These are phyloP conservation scores for Hypoxylon rickii DNA, from an alignment of 495 filamentous ascomycete species.

Conservation along the genomic window DNA sequence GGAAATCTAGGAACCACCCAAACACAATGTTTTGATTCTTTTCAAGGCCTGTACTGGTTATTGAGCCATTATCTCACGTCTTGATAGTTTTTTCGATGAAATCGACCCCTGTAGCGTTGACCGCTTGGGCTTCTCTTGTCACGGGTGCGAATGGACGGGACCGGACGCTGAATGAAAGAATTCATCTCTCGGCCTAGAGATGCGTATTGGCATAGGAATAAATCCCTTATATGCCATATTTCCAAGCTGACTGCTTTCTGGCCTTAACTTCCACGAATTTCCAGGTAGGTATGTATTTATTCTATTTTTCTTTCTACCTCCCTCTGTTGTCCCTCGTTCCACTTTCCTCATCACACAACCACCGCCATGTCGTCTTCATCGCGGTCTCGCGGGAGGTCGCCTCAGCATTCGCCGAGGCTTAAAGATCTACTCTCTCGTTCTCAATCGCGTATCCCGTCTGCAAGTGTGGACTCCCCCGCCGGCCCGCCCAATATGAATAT, in stretches of 20 bases:
- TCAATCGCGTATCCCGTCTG: not conserved
- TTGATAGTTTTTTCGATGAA: conserved; percentile 3
- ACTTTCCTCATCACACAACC: not conserved
- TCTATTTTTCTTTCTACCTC: conserved; percentile 1
- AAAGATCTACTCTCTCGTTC: too few species aligned
- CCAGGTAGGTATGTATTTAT: conserved; percentile 27
- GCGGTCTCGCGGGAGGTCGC: too few species aligned
- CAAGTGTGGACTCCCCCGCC: conserved; percentile 4
- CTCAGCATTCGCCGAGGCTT: too few species aligned
- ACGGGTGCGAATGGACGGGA: conserved; percentile 2
- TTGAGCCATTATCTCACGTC: not conserved
- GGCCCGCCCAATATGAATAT: conserved; percentile 18
- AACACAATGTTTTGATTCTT: not conserved
- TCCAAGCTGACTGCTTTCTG: too few species aligned
- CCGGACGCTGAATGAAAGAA: conserved; percentile 6
- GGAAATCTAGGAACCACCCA: conserved; percentile 11
- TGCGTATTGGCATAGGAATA: not conserved
- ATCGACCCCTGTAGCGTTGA: conserved; percentile 1
- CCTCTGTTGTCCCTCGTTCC: not conserved
- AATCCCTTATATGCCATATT: not conserved
- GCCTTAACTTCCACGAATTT: too few species aligned
- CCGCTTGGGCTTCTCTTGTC: not conserved
- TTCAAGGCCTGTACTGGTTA: not conserved
- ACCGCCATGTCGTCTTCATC: not conserved
- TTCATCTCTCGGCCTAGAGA: not conserved